Percentiles rank a stretch among this genome's conserved stretches.
Conservation (phyloP, 148 eudicot genomes). For the Mesembryanthemum crystallinum region DNA sequence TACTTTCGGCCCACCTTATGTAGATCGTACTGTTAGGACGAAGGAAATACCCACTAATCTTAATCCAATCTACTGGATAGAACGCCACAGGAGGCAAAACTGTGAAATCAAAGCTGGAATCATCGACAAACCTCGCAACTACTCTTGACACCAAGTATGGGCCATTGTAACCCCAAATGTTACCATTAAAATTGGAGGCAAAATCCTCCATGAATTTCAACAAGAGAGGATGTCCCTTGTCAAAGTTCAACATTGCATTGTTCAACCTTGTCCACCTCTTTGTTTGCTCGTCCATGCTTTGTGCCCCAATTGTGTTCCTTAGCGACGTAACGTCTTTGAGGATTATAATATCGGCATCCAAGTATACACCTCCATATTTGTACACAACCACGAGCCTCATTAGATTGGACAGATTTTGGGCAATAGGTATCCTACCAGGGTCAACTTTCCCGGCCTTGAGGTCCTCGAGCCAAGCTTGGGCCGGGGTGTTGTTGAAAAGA, state of each 20-base stretch:
- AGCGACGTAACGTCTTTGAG: slow-evolving; percentile 45
- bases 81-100: slow-evolving; percentile 56
- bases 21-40: slow-evolving; percentile 20
- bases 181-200: slow-evolving; percentile 53
- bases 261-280: slow-evolving; percentile 60
- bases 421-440: slow-evolving; percentile 55
- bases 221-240: slow-evolving; percentile 53
- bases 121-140: slow-evolving; percentile 19
- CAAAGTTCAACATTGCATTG: slow-evolving; percentile 68
- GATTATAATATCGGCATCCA: slow-evolving; percentile 63
- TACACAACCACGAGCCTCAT: slow-evolving; percentile 54
- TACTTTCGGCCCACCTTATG: slow-evolving; percentile 39
- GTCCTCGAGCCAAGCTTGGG: slow-evolving; percentile 47
- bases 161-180: slow-evolving; percentile 77
- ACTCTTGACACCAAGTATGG: slow-evolving; percentile 71
- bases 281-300: slow-evolving; percentile 31
- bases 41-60: slow-evolving; percentile 34
- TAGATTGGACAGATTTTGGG: slow-evolving; percentile 70
- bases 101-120: slow-evolving; percentile 32
- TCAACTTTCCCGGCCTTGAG: slow-evolving; percentile 47
- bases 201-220: slow-evolving; percentile 71
- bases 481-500: slow-evolving; percentile 59
- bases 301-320: slow-evolving; percentile 67
- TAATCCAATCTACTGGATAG: slow-evolving; percentile 62
- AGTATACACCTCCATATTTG: slow-evolving; percentile 74